phyloP scores from a whole-genome alignment of 2,329 filamentous ascomycete species.

The Colletotrichum limetticola region DNA sequence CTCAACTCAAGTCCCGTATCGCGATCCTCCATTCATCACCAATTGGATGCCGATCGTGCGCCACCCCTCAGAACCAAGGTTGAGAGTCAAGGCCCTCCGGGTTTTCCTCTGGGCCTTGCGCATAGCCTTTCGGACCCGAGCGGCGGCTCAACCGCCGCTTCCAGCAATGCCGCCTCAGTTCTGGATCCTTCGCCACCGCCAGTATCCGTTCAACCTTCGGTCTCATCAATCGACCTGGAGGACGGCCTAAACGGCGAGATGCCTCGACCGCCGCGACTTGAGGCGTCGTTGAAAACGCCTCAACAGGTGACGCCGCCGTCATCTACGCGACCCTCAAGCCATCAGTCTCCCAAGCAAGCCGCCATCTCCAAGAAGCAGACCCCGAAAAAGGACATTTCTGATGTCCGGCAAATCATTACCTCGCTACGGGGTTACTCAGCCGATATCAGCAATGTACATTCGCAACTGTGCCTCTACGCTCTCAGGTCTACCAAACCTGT shows the following conservation, averaged over 20 bases:
- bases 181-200: slow-evolving; percentile 32
- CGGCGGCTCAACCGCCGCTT: slow-evolving; percentile 30
- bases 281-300: slow-evolving; percentile 11
- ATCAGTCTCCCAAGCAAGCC: slow-evolving; percentile 42
- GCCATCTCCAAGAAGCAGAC: slow-evolving; percentile 40
- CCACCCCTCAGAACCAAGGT: slow-evolving; percentile 10
- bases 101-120: slow-evolving; percentile 14
- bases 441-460: slow-evolving; percentile 58
- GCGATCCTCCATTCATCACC: background rate
- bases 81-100: slow-evolving; percentile 8
- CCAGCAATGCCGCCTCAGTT: slow-evolving; percentile 33
- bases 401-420: slow-evolving; percentile 45
- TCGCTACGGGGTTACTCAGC: slow-evolving; percentile 44
- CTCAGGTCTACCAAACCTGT: slow-evolving; percentile 56
- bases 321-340: slow-evolving; percentile 30
- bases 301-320: slow-evolving; percentile 33
- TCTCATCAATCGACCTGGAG: slow-evolving; percentile 31
- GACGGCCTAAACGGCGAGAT: slow-evolving; percentile 26
- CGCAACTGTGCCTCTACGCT: slow-evolving; percentile 55
- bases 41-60: slow-evolving; percentile 20
- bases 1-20: slow-evolving; percentile 20
- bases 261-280: slow-evolving; percentile 15
- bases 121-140: slow-evolving; percentile 28
- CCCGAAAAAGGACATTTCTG: slow-evolving; percentile 51
- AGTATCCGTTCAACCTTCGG: slow-evolving; percentile 24